Evolutionary conservation across 768 basidiomycete species (phyloP), one percentile per base, ranked within the genome.

Genomic region (Rickenella mellea): DNA sequence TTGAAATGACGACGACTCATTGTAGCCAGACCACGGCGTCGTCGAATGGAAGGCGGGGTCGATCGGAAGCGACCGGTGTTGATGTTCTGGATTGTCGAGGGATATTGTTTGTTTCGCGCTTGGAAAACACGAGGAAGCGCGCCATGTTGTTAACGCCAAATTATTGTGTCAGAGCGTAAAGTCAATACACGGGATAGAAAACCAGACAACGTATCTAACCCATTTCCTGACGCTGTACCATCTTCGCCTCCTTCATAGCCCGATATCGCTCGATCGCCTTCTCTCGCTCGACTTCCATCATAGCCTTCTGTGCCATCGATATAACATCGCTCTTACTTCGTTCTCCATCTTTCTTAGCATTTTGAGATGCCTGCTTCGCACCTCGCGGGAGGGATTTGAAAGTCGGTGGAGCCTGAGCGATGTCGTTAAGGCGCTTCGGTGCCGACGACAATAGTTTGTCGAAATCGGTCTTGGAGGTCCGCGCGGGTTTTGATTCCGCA

Each of bases 271-370:
- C 61, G 45, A 90, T 79, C 17, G 63, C 83, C 46, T 71, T 78
- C 51, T 83, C 78, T 48, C 86, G 69, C 44, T 88, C 85, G 40
- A 68, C 66, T 52, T 83, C 83, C 74, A 90, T 77, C 77, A 84
- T 77, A 5, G 68, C 67, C 55, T 76, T 79, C 63, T 87, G 83
- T 11, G 80, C 77, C 73, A 86, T 78, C 22, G 80, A 81, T 24
- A 88, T 49, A 6, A 83, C 69, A 2, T 69, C 70, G 8, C 71
- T 62, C 28, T 48, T 26, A 6, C 42, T 40, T 6, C 40, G 48
- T n/a, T 21, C 32, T 11, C 33, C 45, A 3, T 19, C 40, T 33
- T 51, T 15, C 48, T 45, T 48, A 2, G 47, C 50, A 10, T 48
- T 43, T 21, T 49, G 51, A 22, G 46, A 9, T 7, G 24, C 35